These are phyloP conservation scores for Aspergillus steynii DNA, from an alignment of 495 filamentous ascomycete genomes.

Conservation along the genomic window DNA sequence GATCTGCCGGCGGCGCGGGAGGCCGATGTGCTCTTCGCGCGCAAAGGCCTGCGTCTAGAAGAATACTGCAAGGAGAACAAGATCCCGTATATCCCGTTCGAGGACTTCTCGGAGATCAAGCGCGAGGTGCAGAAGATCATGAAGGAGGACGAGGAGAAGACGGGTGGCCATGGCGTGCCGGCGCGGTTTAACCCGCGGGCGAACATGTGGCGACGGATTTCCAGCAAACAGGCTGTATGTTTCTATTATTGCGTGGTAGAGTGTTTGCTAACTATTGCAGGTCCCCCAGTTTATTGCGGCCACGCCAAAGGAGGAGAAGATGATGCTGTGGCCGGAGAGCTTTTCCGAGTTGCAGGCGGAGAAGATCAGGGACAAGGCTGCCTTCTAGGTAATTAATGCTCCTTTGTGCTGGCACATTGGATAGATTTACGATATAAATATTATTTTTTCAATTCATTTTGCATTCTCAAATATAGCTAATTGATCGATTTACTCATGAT, in stretches of 20 bases:
- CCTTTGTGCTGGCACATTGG: not conserved
- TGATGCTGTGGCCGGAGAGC: slow-evolving; percentile 65
- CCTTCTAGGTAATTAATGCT: slow-evolving; percentile 4
- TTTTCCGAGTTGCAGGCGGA: slow-evolving; percentile 51
- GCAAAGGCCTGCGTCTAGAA: slow-evolving; percentile 66
- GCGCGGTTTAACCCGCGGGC: slow-evolving; percentile 68
- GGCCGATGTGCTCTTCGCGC: slow-evolving; percentile 75
- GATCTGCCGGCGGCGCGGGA: slow-evolving; percentile 72
- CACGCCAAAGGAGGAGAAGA: slow-evolving; percentile 62
- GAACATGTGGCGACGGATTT: slow-evolving; percentile 68
- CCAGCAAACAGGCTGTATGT: slow-evolving; percentile 55
- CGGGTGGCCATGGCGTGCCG: slow-evolving; percentile 61
- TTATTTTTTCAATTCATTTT: not conserved
- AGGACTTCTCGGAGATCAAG: slow-evolving; percentile 70
- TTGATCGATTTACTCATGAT: too few species aligned
- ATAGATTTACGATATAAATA: not conserved
- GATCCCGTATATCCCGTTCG: slow-evolving; percentile 64
- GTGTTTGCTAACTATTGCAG: slow-evolving; percentile 16
- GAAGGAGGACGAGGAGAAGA: slow-evolving; percentile 63
- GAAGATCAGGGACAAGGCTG: slow-evolving; percentile 21
- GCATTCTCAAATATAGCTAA: too few species aligned
- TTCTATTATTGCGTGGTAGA: not conserved
- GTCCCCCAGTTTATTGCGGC: slow-evolving; percentile 56
- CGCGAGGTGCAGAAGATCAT: slow-evolving; percentile 60
- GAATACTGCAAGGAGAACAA: slow-evolving; percentile 68